Conservation (phyloP, 148 eudicot genomes). For the Beta vulgaris region DNA sequence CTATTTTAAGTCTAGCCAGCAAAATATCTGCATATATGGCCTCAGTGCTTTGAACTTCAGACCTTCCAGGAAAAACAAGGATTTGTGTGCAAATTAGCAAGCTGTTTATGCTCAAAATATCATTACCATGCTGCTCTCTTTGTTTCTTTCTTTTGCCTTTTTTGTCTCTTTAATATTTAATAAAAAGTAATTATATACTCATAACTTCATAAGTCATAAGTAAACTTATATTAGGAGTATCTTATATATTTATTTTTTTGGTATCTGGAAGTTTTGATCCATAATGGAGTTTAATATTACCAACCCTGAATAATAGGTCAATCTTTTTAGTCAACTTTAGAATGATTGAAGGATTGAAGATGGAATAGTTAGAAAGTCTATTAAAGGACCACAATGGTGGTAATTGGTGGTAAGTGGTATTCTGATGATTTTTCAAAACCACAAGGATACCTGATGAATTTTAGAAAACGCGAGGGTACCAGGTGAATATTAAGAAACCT, state of each 20-base stretch:
- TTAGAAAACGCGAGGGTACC: too few species aligned
- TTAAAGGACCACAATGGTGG: not conserved
- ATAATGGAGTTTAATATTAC: too few species aligned
- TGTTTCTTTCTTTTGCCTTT: not conserved
- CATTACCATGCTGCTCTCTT: too few species aligned
- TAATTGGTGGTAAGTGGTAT: too few species aligned
- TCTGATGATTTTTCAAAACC: too few species aligned
- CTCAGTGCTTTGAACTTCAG: conserved; percentile 62
- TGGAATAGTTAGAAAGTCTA: not conserved
- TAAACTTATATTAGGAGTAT: too few species aligned
- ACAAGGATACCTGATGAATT: too few species aligned
- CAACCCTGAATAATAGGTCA: too few species aligned
- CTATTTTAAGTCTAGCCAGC: conserved; percentile 53
- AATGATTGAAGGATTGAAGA: not conserved
- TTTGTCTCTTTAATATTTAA: not conserved
- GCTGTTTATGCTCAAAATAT: not conserved
- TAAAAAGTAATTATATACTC: not conserved
- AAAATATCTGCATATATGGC: conserved; percentile 74
- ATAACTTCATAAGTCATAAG: not conserved
- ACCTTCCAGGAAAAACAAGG: conserved; percentile 52
- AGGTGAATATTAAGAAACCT: too few species aligned
- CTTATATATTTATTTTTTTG: not conserved
- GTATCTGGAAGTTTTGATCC: not conserved
- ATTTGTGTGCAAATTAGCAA: conserved; percentile 53
- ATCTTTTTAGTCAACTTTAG: not conserved